Evolutionary conservation across 1,284 basidiomycete species (phyloP).

Genomic region (Trichosporon asahii): DNA sequence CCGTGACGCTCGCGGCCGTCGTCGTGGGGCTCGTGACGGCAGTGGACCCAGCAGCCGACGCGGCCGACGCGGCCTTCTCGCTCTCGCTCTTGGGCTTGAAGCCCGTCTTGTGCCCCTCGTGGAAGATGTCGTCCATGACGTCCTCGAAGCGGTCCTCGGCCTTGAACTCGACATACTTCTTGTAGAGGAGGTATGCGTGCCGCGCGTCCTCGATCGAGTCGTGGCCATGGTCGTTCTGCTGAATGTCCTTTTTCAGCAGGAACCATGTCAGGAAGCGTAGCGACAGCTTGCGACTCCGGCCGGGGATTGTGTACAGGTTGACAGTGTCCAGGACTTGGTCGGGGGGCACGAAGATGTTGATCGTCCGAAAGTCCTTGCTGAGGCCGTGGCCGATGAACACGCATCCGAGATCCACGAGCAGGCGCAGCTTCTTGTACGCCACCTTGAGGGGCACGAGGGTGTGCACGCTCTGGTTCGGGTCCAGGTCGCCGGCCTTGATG

Average conservation of each 20-base stretch:
- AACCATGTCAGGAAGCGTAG: conserved; percentile 95
- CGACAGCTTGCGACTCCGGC: conserved; percentile 80
- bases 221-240: conserved; percentile 71
- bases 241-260: conserved; percentile 83
- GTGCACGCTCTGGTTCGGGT: conserved; percentile 74
- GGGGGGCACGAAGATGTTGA: conserved; percentile 95
- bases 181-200: conserved; percentile 81
- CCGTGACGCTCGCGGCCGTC: not conserved
- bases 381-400: conserved; percentile 97
- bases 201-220: conserved; percentile 96
- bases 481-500: conserved; percentile 88
- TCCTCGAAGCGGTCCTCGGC: conserved; percentile 75
- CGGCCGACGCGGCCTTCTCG: not conserved
- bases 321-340: conserved; percentile 96
- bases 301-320: conserved; percentile 80
- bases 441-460: conserved; percentile 92
- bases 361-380: conserved; percentile 99
- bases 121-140: conserved; percentile 70
- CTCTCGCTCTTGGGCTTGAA: conserved; percentile 25
- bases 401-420: conserved; percentile 90
- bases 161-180: conserved; percentile 75
- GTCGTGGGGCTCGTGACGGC: not conserved
- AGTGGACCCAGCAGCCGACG: not conserved
- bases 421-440: conserved; percentile 95
- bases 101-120: conserved; percentile 53